Base-by-base conservation (phyloP, 177 flowering plant species). In the Tripterygium wilfordii region DNA sequence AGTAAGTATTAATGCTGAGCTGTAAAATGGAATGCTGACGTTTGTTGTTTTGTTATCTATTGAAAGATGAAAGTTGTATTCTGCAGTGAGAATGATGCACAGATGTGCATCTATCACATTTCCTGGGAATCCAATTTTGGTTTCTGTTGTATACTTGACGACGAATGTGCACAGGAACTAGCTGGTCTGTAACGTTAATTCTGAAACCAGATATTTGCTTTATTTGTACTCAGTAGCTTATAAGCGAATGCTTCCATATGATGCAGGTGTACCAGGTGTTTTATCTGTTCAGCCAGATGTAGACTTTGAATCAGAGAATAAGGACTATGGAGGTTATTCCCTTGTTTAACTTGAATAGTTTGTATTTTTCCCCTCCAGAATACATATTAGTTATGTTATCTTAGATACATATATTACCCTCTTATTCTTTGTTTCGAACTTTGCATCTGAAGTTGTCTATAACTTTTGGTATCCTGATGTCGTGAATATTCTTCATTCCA, bases 31-130 rank as follows among this genome's bases (percentile, higher is more conserved):
- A 17, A 31, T 54, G 31, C 33, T 8, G n/a, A 4, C 41, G 1
- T 39, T 13, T 40, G 4, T n/a, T n/a, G n/a, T n/a, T n/a, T n/a
- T n/a, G n/a, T n/a, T n/a, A n/a, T n/a, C 44, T n/a, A 14, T 18
- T 17, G 10, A 42, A 6, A 20, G 14, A 24, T 32, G 33, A 23
- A 44, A 15, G 10, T 24, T 19, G 4, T 19, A 28, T 48, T 42
- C 12, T 55, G 46, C 72, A 91, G 95, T 55, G 92, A 80, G 65
- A 74, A 66, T 58, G 90, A 91, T 70, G 92, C 98, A 3, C 96
- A 91, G 42, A 85, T 83, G 95, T 82, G 96, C 63, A 69, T 88
- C 39, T 91, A 91, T 68, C 83, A 88, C 42, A 46, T 91, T 29
- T 91, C 92, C 1, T 85, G 88, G 86, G 75, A 77, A 65, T 72